Conservation (phyloP, 108 stramenopile genomes). For the Epithemia pelagica region DNA sequence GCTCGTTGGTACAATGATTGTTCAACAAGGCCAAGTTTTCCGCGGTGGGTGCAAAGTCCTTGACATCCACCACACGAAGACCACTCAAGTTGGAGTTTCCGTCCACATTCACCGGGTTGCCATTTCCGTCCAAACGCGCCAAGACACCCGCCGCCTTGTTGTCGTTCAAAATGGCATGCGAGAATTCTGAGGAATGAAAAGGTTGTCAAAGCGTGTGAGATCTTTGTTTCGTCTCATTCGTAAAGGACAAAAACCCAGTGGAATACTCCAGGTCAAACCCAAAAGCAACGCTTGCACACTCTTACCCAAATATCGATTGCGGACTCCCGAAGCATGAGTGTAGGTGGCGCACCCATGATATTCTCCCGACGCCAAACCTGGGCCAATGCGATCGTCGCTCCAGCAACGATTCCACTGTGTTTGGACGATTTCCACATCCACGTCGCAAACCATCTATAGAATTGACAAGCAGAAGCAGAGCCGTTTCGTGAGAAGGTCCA, state of each 20-base stretch:
- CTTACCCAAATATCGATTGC: too few species aligned
- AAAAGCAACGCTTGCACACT: too few species aligned
- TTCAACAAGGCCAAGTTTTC: background rate
- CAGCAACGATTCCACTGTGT: too few species aligned
- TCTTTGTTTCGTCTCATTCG: background rate
- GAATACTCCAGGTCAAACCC: too few species aligned
- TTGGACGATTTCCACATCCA: too few species aligned
- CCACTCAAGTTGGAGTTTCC: background rate
- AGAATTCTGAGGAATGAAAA: background rate
- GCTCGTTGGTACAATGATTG: background rate
- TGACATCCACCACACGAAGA: background rate
- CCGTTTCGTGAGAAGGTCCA: too few species aligned
- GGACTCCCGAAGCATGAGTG: too few species aligned
- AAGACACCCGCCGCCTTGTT: background rate
- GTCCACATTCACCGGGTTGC: background rate
- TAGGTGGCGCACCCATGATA: too few species aligned
- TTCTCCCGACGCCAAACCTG: too few species aligned
- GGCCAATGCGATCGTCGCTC: too few species aligned
- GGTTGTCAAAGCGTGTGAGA: background rate
- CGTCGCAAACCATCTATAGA: too few species aligned
- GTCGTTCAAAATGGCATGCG: background rate
- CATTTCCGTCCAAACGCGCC: background rate
- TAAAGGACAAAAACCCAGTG: background rate
- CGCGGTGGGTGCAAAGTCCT: background rate
- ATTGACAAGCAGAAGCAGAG: too few species aligned